Base-by-base conservation (phyloP, 2,329 filamentous ascomycete species). In the Ascocoryne sarcoides region DNA sequence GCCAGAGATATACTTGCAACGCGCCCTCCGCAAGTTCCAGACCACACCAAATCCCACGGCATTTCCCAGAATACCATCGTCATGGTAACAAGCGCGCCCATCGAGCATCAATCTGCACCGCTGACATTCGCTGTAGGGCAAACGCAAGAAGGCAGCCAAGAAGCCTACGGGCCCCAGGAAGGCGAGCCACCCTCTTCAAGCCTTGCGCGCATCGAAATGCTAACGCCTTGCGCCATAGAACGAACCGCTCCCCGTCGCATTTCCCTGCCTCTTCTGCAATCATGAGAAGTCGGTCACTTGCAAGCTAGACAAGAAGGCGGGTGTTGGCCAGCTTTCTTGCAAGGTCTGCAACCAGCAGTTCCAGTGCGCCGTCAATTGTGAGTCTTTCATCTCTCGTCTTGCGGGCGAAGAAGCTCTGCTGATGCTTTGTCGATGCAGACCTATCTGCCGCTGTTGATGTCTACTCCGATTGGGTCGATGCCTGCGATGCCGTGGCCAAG, bases 381-480 rank as follows among this genome's bases (percentile, higher is more conserved):
- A 54, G 79, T 65, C 10, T 10, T 23, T 15, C 29, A 40, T 9
- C 15, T 30, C 17, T n/a, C 28, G 10, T 8, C 7, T 32, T 32
- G 17, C 28, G 15, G 29, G n/a, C n/a, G n/a, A 21, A 32, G 10
- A 14, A 19, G 21, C 20, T 10, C 10, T 37, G 32, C 50, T 57
- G 32, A 51, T 34, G 19, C 10, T 8, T 15, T 20, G 20, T 37
- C 32, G 33, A 15, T 47, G n/a, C n/a, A 94, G 87, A 93, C 62
- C 78, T 96, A 18, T 93, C 86, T 18, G 85, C 84, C 10, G 77
- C 87, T 0, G 88, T 98, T 34, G 92, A 98, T 60, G 90, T 98
- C 5, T 98, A 98, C 60, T 85, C 86, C 23, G 92, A 96, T 63
- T 98, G 92, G 92, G 86, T 98, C 48, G 92, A 98, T 65, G 92